Evolutionary conservation across 2,329 filamentous ascomycete species (phyloP), one percentile per base, ranked within the genome.

Genomic region (Claviceps cyperi): DNA sequence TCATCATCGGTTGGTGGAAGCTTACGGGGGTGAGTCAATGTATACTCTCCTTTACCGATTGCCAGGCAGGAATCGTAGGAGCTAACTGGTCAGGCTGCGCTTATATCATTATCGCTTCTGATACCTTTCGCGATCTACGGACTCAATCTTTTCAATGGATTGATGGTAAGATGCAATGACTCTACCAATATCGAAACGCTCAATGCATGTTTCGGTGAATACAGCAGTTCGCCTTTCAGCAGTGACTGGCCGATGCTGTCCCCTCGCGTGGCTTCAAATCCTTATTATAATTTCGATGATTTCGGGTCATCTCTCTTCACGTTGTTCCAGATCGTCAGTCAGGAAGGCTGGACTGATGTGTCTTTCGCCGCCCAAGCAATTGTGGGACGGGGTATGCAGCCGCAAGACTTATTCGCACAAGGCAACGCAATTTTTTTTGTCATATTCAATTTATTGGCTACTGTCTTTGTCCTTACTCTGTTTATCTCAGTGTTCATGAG

Each of bases 401-500:
- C 90, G 0, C 62, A 78, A 48, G 68, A 77, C 35, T 81, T 82
- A 53, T 73, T 78, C 2, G 78, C 84, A 1, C 80, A 90, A 60
- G 89, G 84, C 40, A 97, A 98, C 56, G 90, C 87, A 0, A 66
- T 97, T 37, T 98, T 96, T 72, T 96, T 98, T 63, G 80, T 98
- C 50, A 75, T 91, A 4, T 98, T 97, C 80, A 98, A 98, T 67
- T 78, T 98, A 63, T 76, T 98, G 59, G 89, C 89, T 35, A 92
- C 92, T 0, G 91, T 98, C 55, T 98, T 98, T 68, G 85, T 98
- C 54, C 75, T 98, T 62, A 98, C 92, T 1, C 72, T 98, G 62
- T 98, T 98, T 66, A 94, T 98, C 46, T 97, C 92, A 51, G 92
- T 98, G 53, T 98, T 98, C 66, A 98, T 98, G 92, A 87, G 92